phyloP scores from a whole-genome alignment of 345 rosid species.

The Melaleuca quinquenervia region DNA sequence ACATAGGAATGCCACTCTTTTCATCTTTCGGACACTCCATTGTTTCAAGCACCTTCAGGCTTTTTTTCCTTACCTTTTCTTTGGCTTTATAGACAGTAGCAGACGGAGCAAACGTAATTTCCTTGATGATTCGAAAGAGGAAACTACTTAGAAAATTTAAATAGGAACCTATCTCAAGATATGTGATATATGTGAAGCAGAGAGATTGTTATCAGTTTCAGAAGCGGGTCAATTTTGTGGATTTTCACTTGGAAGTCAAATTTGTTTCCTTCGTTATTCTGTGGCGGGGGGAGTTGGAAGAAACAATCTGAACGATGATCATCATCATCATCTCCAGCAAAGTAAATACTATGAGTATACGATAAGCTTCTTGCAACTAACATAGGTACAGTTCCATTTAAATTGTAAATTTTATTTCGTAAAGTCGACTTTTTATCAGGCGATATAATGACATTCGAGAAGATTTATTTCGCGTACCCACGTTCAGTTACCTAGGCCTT shows the following conservation, averaged over 20 bases:
- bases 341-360: background rate
- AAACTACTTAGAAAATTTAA: background rate
- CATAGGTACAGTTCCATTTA: background rate
- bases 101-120: background rate
- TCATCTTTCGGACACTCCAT: background rate
- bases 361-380: background rate
- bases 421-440: background rate
- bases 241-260: background rate
- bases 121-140: background rate
- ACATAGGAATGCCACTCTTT: background rate
- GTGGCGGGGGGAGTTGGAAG: background rate
- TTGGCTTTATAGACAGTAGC: background rate
- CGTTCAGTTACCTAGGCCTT: background rate
- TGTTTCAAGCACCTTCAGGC: background rate
- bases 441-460: background rate
- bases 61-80: background rate
- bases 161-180: background rate
- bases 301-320: background rate
- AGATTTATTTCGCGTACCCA: background rate
- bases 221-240: background rate
- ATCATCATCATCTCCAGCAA: background rate
- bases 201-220: background rate
- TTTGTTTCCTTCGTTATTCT: background rate
- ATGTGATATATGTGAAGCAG: background rate
- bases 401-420: background rate